Conservation (phyloP, 2,329 filamentous ascomycete genomes). For the Epichloe hybrida region DNA sequence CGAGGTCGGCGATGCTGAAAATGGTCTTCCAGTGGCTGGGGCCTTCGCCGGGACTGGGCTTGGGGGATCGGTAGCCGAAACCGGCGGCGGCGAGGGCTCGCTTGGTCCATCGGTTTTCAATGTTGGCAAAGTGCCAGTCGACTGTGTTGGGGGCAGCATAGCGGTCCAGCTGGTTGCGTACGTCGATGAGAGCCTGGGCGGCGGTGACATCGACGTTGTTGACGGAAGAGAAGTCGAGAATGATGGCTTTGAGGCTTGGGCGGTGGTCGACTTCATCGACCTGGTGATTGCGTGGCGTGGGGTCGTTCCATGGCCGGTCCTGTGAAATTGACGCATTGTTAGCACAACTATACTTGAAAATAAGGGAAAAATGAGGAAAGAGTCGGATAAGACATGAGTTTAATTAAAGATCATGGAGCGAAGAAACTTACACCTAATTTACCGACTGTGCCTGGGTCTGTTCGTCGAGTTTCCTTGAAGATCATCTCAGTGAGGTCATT, state of each 20-base stretch:
- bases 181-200: constrained; percentile 39
- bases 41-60: constrained; percentile 9
- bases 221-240: constrained; percentile 42
- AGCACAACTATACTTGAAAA: constrained; percentile 1
- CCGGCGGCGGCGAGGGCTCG: constrained; percentile 40
- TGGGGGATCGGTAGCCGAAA: constrained; percentile 30
- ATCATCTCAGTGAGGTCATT: constrained; percentile 34
- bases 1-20: constrained; percentile 82
- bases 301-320: constrained; percentile 47
- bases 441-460: constrained; percentile 28
- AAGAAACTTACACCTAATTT: constrained; percentile 29
- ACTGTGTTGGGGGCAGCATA: constrained; percentile 32
- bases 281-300: constrained; percentile 24
- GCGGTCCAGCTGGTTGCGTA: constrained; percentile 38
- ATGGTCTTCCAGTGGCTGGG: constrained; percentile 52
- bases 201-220: constrained; percentile 43
- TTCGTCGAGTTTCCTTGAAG: constrained; percentile 31
- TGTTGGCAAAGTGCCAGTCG: constrained; percentile 38
- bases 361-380: background rate
- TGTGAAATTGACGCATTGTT: constrained; percentile 5
- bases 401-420: no score
- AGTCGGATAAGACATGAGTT: no score
- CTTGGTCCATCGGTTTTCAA: constrained; percentile 42
- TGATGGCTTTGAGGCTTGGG: constrained; percentile 39
- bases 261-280: constrained; percentile 20